phyloP scores from a whole-genome alignment of 139 green algal genomes.

The Chlamydomonas sp. region DNA sequence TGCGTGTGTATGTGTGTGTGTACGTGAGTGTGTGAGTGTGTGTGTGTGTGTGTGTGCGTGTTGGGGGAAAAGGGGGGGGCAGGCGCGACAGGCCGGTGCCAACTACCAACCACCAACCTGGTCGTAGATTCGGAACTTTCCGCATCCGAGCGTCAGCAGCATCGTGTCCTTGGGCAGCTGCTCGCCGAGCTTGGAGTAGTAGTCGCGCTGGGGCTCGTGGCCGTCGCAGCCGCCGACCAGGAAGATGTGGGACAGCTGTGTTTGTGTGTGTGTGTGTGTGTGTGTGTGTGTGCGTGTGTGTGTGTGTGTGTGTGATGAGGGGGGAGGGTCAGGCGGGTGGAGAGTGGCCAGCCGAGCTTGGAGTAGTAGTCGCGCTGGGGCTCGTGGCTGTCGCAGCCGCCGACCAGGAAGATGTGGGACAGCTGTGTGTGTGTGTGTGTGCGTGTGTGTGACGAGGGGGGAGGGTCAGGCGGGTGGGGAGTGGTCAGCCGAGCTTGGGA shows the following conservation, averaged over 20 bases:
- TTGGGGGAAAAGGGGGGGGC: no score
- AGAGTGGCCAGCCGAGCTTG: slow-evolving; percentile 37
- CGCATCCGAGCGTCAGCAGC: slow-evolving; percentile 62
- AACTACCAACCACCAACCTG: no score
- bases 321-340: no score
- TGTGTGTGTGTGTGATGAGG: no score
- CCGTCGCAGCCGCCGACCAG: slow-evolving; percentile 46
- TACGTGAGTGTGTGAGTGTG: no score
- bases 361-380: slow-evolving; percentile 33
- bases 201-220: slow-evolving; percentile 40
- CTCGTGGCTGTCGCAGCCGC: slow-evolving; percentile 51
- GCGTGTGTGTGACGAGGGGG: no score
- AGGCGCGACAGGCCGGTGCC: slow-evolving; percentile 57
- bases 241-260: slow-evolving; percentile 19
- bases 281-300: no score
- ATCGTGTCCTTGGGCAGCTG: slow-evolving; percentile 52
- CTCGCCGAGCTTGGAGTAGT: slow-evolving; percentile 24
- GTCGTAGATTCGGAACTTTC: slow-evolving; percentile 67
- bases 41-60: no score
- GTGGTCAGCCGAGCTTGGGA: slow-evolving; percentile 25
- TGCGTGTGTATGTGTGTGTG: no score
- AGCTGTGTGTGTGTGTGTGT: no score
- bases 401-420: slow-evolving; percentile 19
- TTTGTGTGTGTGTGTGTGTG: no score
- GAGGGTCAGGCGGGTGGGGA: no score